Base-by-base conservation (phyloP, 139 green algal genomes). In the Deuterostichococcus epilithicus region DNA sequence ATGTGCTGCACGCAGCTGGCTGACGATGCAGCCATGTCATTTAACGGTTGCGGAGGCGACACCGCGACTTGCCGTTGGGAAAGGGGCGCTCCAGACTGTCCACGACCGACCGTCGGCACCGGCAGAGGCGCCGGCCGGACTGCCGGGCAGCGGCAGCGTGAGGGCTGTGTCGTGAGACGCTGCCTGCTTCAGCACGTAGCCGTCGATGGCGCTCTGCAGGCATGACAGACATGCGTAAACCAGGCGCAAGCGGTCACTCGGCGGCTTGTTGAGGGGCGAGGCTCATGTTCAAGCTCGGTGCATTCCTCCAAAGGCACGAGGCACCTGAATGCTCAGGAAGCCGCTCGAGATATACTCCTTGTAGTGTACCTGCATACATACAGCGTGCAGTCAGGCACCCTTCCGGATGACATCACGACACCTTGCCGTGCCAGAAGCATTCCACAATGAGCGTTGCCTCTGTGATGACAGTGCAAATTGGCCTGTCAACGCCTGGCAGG, bases 321-420 rank as follows among this genome's bases (percentile, higher is more conserved):
- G 20, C 52, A 63, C 69, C 42, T 84, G 74, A 1, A 84, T 67
- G 33, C 32, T 69, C 1, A 84, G 69, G 63, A 84, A 84, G 25
- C 79, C 79, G 13, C 33, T 63, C 23, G 47, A 75, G 36, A 80
- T 52, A 70, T 83, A 83, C 74, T 80, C 74, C 59, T 76, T 78
- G 63, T 68, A 72, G 59, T 78, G 72, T 26, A 71, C 52, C 52
- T 63, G 52, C 52, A 63, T 23, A 3, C 5, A 28, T 13, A 63
- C 52, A 63, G 28, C 18, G 28, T 52, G 42, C 13, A 13, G 13
- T 23, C 13, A 52, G 42, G 8, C 42, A 13, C 42, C 8, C 8
- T 52, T 52, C 42, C 13, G 8, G 42, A 8, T 52, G 42, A 52
- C 8, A 13, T 13, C 13, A 23, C 10, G 42, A 52, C 8, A n/a